A percentile compares a stretch with the other conserved stretches of the same genome.
These are phyloP conservation scores for Datisca glomerata DNA, from an alignment of 306 rosid species.

Conservation along the genomic window DNA sequence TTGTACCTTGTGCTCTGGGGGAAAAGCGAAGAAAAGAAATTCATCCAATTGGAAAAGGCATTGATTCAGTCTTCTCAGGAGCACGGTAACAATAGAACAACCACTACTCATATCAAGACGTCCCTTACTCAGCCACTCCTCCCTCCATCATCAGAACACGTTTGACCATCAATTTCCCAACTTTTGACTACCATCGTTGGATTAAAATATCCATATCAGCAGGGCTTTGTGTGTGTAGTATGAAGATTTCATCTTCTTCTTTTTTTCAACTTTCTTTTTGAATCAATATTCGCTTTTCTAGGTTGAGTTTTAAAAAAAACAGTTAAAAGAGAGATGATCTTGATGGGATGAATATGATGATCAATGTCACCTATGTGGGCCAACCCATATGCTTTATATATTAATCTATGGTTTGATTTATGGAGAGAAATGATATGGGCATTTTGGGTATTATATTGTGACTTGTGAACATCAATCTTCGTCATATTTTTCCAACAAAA, in stretches of 20 bases:
- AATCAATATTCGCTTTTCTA: no score
- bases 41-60: constrained; percentile 13
- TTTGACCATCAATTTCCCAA: constrained; percentile 27
- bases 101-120: constrained; percentile 7
- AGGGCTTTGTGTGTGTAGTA: constrained; percentile 55
- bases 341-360: constrained; percentile 34
- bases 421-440: no score
- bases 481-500: no score
- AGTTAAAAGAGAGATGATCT: no score
- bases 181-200: constrained; percentile 26
- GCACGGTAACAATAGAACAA: constrained; percentile 8
- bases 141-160: constrained; percentile 72
- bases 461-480: no score
- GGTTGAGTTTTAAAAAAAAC: constrained; percentile 10
- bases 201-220: no score
- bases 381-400: constrained; percentile 37
- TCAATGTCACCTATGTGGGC: constrained; percentile 34
- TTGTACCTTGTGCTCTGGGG: constrained; percentile 38
- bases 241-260: constrained; percentile 12
- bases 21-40: constrained; percentile 5
- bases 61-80: constrained; percentile 7
- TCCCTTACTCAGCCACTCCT: constrained; percentile 77
- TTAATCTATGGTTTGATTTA: constrained; percentile 46
- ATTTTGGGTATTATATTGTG: no score
- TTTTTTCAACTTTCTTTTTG: not conserved